phyloP scores from a whole-genome alignment of 1,139 yeast species.

The Saccharomyces hybrid region DNA sequence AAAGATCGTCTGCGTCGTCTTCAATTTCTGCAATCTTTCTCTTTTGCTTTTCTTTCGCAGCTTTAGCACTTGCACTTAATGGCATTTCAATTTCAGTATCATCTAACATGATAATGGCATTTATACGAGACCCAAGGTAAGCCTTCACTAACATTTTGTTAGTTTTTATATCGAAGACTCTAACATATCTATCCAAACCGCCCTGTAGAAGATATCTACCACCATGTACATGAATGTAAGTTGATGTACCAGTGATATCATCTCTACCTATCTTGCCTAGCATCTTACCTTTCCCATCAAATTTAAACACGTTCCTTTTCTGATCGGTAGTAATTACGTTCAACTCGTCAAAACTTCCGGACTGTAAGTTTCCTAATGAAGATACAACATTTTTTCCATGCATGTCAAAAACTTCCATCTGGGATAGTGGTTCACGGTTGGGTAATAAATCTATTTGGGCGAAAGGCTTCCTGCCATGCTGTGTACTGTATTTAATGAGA shows the following conservation, averaged over 20 bases:
- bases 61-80: constrained; percentile 7
- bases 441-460: constrained; percentile 31
- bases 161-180: constrained; percentile 58
- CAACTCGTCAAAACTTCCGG: constrained; percentile 13
- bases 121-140: constrained; percentile 68
- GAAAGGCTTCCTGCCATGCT: constrained; percentile 53
- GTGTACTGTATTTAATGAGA: constrained; percentile 52
- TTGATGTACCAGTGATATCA: constrained; percentile 42
- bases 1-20: constrained; percentile 11
- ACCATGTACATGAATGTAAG: constrained; percentile 27
- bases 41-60: constrained; percentile 11
- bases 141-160: constrained; percentile 63
- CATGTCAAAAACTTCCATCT: constrained; percentile 14
- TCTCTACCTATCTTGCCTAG: constrained; percentile 37
- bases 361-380: constrained; percentile 18
- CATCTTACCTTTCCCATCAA: constrained; percentile 39
- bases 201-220: constrained; percentile 47
- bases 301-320: constrained; percentile 40
- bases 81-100: constrained; percentile 23
- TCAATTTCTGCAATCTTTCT: constrained; percentile 12
- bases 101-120: constrained; percentile 45
- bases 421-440: constrained; percentile 30
- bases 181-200: constrained; percentile 78
- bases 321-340: constrained; percentile 25
- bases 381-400: constrained; percentile 8